Percentiles rank a stretch among this genome's conserved stretches.
Conservation (phyloP, 139 green algal genomes). For the Tetratostichococcus sp. region DNA sequence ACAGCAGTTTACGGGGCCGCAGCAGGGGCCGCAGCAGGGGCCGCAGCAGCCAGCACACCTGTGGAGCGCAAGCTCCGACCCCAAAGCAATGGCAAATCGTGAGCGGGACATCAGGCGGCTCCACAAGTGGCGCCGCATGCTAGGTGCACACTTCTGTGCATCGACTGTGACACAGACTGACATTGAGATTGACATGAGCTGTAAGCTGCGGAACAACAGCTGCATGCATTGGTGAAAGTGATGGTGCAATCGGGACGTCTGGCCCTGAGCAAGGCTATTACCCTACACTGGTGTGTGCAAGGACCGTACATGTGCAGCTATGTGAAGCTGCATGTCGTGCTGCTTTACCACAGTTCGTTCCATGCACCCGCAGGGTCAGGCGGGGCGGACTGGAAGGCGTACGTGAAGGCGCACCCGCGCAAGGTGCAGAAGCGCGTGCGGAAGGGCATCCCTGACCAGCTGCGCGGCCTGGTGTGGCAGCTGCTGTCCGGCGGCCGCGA, state of each 20-base stretch:
- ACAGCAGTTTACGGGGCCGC: too few species aligned
- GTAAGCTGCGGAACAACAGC: too few species aligned
- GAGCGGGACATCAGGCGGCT: not conserved
- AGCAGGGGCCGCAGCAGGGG: too few species aligned
- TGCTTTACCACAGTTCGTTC: too few species aligned
- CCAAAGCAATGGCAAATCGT: not conserved
- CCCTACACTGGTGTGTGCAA: too few species aligned
- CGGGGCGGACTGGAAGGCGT: slow-evolving; percentile 33
- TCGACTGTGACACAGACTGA: too few species aligned
- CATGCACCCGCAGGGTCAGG: slow-evolving; percentile 1
- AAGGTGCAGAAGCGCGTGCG: slow-evolving; percentile 57
- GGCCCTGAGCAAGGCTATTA: too few species aligned
- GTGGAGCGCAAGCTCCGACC: not conserved
- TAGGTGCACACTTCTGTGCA: not conserved
- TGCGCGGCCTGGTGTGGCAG: slow-evolving; percentile 60
- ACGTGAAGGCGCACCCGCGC: slow-evolving; percentile 20
- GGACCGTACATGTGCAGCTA: too few species aligned
- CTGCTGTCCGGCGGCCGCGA: slow-evolving; percentile 49
- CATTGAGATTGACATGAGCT: too few species aligned
- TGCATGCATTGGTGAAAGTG: too few species aligned
- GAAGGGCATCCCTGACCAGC: slow-evolving; percentile 62
- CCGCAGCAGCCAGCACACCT: not conserved
- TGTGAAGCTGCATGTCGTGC: too few species aligned
- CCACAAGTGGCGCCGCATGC: not conserved
- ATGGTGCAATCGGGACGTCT: too few species aligned